Conservation (phyloP, 768 basidiomycete genomes). For the Phaeolepiota aurea region DNA sequence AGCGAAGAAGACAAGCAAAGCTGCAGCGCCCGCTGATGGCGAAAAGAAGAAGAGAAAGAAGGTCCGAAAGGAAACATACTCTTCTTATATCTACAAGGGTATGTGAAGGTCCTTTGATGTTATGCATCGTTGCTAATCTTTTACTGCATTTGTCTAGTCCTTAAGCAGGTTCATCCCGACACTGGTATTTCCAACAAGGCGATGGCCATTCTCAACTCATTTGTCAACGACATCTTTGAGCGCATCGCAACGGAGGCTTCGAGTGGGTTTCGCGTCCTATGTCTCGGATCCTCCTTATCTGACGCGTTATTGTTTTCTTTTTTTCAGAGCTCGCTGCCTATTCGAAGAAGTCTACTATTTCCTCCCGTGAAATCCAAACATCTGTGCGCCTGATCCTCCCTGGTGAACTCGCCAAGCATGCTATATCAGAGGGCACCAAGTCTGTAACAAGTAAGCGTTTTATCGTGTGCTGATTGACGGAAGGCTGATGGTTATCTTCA, state of each 20-base stretch:
- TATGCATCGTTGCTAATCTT: background rate
- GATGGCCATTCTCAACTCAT: constrained; percentile 78
- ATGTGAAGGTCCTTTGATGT: constrained; percentile 10
- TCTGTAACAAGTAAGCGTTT: constrained; percentile 37
- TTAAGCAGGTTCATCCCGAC: constrained; percentile 90
- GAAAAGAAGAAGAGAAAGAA: constrained; percentile 91
- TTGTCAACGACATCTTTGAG: constrained; percentile 82
- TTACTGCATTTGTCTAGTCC: constrained; percentile 31
- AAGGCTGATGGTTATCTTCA: constrained; percentile 12
- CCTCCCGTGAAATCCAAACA: constrained; percentile 97
- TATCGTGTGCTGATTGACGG: background rate
- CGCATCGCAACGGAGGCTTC: constrained; percentile 83
- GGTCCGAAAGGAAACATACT: constrained; percentile 85
- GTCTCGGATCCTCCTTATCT: background rate
- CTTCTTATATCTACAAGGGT: constrained; percentile 95
- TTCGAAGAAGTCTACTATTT: constrained; percentile 99
- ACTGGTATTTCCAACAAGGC: constrained; percentile 91
- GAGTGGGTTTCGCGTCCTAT: constrained; percentile 30
- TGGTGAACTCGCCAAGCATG: constrained; percentile 97
- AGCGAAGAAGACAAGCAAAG: constrained; percentile 70
- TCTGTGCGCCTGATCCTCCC: constrained; percentile 92
- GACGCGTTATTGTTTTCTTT: too few species aligned
- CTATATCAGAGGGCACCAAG: constrained; percentile 87
- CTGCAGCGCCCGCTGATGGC: constrained; percentile 45
- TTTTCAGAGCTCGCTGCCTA: constrained; percentile 84